Evolutionary conservation across 805 yeast genomes (phyloP), one percentile per base, ranked within the genome.

Genomic region (Kazachstania taianensis): DNA sequence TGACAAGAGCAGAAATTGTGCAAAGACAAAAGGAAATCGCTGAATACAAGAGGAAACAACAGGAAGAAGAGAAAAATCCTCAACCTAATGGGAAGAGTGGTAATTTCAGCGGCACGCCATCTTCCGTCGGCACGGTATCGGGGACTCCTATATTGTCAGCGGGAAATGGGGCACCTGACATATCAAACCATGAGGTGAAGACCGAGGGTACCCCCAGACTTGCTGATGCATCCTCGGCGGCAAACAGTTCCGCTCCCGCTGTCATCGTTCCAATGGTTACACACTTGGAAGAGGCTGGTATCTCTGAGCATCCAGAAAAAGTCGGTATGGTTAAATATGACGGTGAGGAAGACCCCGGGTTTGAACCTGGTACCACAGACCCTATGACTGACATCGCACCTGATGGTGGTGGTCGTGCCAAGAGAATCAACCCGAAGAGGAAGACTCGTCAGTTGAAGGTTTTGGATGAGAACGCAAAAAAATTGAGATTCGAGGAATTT

Each of bases 401-500:
- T 2, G 94, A 84, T 57, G 94, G 94, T 15, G 92, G 92, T 18
- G 94, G 92, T 2, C 67, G 92, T 43, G 58, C 54, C 34, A 75
- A 71, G 48, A 68, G 70, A 30, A 72, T 74, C 40, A 72, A 70
- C 55, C 73, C 40, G 63, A 81, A 79, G 54, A 73, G 82, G 45
- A 86, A 86, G 55, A 86, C 96, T 2, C 73, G 87, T 49, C 95
- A 87, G 57, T 74, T 85, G 14, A 77, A 72, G 46, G 72, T 79
- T 19, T 75, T 84, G 55, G 85, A 85, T 51, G 97, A 87, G 48
- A 73, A 73, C 7, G 87, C 84, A 41, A 72, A 89, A 43, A 80
- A 76, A 52, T 65, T 92, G 43, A 70, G 97, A 53, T 92, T 89
- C 55, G 98, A 92, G 62, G 98, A 92, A 61, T 84, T 80, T 57